Conservation (phyloP, 345 rosid species). For the Sisymbrium irio region DNA sequence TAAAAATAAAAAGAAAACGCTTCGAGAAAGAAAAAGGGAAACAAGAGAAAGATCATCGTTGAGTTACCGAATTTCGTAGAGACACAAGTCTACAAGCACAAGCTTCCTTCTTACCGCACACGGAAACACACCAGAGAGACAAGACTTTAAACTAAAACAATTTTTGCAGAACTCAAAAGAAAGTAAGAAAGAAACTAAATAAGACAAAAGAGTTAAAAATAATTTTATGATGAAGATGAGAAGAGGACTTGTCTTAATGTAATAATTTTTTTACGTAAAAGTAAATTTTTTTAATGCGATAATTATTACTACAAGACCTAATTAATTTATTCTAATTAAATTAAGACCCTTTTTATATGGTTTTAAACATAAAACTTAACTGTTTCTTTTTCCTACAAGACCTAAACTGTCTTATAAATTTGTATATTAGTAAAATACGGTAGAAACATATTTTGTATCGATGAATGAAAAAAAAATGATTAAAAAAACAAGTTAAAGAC, state of each 20-base stretch:
- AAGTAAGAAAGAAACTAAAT: slow-evolving; percentile 1
- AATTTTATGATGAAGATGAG: slow-evolving; percentile 24
- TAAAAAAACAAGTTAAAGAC: slow-evolving; percentile 15
- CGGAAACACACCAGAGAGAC: slow-evolving; percentile 25
- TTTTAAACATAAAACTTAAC: not conserved
- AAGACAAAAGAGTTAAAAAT: not conserved
- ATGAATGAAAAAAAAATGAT: not conserved
- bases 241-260: too few species aligned
- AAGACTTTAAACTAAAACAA: slow-evolving; percentile 17
- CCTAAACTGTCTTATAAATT: not conserved
- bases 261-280: too few species aligned
- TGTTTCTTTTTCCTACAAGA: not conserved
- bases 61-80: slow-evolving; percentile 34
- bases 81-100: slow-evolving; percentile 29
- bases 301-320: too few species aligned
- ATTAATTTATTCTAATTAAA: too few species aligned
- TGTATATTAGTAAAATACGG: not conserved
- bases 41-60: slow-evolving; percentile 20
- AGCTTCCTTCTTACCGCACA: slow-evolving; percentile 36
- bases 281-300: too few species aligned
- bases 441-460: not conserved
- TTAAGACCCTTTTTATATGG: not conserved
- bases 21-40: not conserved
- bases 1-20: not conserved
- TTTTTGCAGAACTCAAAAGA: slow-evolving; percentile 22